phyloP scores from a whole-genome alignment of 202 grass and related monocot species.

The Schoenoplectus triqueter region DNA sequence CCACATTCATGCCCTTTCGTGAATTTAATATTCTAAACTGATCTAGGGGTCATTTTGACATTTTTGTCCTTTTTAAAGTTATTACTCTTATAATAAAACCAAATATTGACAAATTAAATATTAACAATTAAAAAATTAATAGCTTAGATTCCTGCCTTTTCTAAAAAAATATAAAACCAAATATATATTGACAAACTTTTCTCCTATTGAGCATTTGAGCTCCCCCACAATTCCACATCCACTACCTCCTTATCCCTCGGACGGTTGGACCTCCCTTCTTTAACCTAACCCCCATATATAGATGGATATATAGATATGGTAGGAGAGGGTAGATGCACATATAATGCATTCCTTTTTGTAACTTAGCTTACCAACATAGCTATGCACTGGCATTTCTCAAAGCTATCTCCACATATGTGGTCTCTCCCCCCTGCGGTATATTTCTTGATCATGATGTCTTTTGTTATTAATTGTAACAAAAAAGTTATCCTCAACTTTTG shows the following conservation, averaged over 20 bases:
- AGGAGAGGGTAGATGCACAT: slow-evolving; percentile 25
- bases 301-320: neutral
- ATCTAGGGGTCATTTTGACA: slow-evolving; percentile 19
- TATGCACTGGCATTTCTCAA: slow-evolving; percentile 15
- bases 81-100: neutral
- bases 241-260: neutral
- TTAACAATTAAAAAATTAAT: no score
- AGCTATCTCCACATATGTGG: slow-evolving; percentile 17
- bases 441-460: slow-evolving; percentile 15
- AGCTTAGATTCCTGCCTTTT: no score
- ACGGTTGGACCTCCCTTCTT: slow-evolving; percentile 10
- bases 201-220: no score
- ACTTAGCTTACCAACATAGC: neutral
- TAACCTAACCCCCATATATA: slow-evolving; percentile 12
- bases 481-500: slow-evolving; percentile 9
- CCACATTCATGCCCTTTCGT: slow-evolving; percentile 22
- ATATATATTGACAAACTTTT: no score
- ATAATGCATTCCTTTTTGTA: slow-evolving; percentile 25
- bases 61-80: slow-evolving; percentile 14
- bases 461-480: slow-evolving; percentile 16
- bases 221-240: neutral
- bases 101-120: no score
- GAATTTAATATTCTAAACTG: slow-evolving; percentile 21
- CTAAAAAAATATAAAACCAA: no score
- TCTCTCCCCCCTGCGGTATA: neutral